Base-by-base conservation (phyloP, 352 stramenopile genomes). In the Poterioochromonas sp. region DNA sequence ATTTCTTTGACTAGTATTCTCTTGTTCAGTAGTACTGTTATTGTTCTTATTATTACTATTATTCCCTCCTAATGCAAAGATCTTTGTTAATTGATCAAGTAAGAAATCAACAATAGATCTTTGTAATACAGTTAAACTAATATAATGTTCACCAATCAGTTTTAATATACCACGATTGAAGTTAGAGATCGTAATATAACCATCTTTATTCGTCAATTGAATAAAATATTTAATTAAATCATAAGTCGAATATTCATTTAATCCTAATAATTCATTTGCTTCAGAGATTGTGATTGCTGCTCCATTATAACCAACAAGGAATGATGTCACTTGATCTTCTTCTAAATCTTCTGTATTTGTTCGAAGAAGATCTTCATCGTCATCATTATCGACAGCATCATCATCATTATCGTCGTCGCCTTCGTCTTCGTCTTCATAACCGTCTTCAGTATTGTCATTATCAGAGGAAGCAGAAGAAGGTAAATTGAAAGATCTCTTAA, bases 91-190 rank as follows among this genome's bases (percentile, higher is more conserved):
- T 44, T 29, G 15, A 29, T 71, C 62, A 29, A 71, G 32, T 12
- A 71, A 8, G 32, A 71, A 71, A 44, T 71, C 62, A 71, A 43
- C 62, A 22, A 71, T 47, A 47, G 29, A 41, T 71, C 62, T 12
- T 44, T 71, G 18, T 44, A 71, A n/a, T 18, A 71, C 62, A 32
- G 62, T 43, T 22, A 41, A 44, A 8, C 2, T 15, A 41, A 71
- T 29, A 47, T 71, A 71, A 43, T 71, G 62, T 44, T 44, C 3
- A 5, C 18, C 15, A 44, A 71, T 44, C 34, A 71, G 11, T 29
- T 44, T 41, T 29, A 43, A 71, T 41, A 71, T 22, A 29, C 29
- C 15, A 2, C 32, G 15, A 29, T 12, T 44, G 32, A 44, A 44
- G n/a, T 12, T 43, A 22, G 41, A 22, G 5, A 8, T 8, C 3